These are phyloP conservation scores for Saprolegnia diclina DNA, from an alignment of 352 stramenopile species.

Conservation along the genomic window DNA sequence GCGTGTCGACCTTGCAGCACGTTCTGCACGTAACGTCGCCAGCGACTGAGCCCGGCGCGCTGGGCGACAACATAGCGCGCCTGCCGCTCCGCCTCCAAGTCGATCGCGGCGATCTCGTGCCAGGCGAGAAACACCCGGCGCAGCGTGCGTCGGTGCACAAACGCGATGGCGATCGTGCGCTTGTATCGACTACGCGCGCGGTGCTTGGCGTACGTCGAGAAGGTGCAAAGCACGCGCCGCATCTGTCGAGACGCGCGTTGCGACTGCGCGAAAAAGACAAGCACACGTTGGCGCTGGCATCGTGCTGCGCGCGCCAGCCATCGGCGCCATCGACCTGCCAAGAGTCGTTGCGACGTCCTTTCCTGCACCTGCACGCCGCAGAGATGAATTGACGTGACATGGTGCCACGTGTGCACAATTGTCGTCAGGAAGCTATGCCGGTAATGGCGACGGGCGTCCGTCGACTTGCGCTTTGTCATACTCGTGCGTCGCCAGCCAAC, in stretches of 20 bases:
- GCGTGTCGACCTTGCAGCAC: not conserved
- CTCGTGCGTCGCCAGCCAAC: not conserved
- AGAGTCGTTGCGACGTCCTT: not conserved
- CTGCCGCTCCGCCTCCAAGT: not conserved
- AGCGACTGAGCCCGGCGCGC: not conserved
- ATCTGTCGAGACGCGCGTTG: not conserved
- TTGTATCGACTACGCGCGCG: not conserved
- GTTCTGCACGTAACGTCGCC: not conserved
- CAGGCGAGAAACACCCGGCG: not conserved
- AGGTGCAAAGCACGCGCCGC: not conserved
- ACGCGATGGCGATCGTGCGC: not conserved
- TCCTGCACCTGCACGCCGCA: not conserved
- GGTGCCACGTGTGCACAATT: not conserved
- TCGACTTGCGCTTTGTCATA: not conserved
- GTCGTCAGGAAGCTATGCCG: not conserved
- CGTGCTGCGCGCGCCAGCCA: not conserved
- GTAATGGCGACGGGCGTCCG: not conserved
- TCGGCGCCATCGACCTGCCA: not conserved
- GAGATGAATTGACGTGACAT: not conserved
- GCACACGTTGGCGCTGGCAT: not conserved
- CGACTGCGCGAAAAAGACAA: conserved; percentile 4
- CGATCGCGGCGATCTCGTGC: not conserved
- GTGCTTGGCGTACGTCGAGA: not conserved
- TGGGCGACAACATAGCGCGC: not conserved
- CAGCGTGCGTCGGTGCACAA: not conserved